Evolutionary conservation across 202 grass and related monocot genomes (phyloP).

Genomic region (Bolboschoenoplectus hybrid): DNA sequence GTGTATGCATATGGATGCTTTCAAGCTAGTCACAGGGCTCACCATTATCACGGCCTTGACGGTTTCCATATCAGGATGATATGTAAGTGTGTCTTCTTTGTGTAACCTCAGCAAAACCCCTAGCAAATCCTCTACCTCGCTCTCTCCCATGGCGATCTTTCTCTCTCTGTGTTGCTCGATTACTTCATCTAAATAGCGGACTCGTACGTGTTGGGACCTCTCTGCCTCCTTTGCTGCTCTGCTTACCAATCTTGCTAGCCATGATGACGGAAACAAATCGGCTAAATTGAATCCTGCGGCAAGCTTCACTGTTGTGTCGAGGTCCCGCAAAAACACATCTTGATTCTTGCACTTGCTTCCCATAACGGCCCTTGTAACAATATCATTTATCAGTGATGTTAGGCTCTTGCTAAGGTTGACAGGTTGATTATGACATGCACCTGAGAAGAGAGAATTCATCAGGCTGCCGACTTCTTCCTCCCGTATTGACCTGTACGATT

Average conservation of each 20-base stretch:
- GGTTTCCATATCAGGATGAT: neutral
- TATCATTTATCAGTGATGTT: no score
- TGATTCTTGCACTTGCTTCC: no score
- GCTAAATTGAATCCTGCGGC: no score
- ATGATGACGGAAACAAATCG: no score
- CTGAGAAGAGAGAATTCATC: neutral
- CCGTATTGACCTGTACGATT: conserved; percentile 43
- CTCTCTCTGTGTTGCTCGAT: conserved; percentile 1
- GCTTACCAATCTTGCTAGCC: no score
- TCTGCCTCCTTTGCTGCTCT: no score
- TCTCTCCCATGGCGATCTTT: neutral
- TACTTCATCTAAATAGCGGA: no score
- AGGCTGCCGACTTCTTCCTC: conserved; percentile 52
- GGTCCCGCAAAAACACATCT: no score
- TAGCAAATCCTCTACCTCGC: conserved; percentile 18
- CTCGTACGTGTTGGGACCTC: no score
- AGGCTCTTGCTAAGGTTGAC: conserved; percentile 47
- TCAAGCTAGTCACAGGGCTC: neutral
- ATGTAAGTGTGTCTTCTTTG: no score
- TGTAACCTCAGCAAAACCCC: neutral
- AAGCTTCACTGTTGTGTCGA: no score
- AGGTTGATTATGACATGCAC: neutral
- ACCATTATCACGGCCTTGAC: neutral
- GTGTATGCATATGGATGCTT: neutral
- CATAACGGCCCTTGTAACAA: no score